Base-by-base conservation (phyloP, 1,139 yeast species). In the Taphrina wiesneri region DNA sequence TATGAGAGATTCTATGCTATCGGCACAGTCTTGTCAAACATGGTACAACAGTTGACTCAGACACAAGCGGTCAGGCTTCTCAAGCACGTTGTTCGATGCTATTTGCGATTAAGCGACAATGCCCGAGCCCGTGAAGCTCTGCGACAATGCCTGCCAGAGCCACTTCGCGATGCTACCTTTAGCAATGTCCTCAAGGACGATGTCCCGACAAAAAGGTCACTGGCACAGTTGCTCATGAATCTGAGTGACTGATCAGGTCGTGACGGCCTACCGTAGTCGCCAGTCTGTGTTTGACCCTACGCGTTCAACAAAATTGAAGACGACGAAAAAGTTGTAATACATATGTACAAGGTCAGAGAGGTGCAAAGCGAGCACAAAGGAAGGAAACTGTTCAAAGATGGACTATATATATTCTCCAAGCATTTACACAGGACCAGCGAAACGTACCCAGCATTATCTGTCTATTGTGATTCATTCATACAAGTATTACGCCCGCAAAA, bases 1-100 rank as follows among this genome's bases (percentile, higher is more conserved):
- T 90, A 87, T 75, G 98, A 93, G 76, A 82, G 99, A 72, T 93
- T 93, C 75, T 91, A 88, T 70, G 96, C 99, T 1, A 97, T 93
- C 36, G 90, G 96, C 0, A 86, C 89, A 54, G 99, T 93, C 0
- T 81, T 93, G 69, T 84, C 90, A 41, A 85, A 86, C 70, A 95
- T 93, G 96, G 93, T 93, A 59, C 90, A 88, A 59, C 97, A 92
- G 75, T 79, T 93, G 69, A 84, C 84, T 2, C 82, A 82, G 52
- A 82, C 84, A 63, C 85, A 83, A 70, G 89, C 96, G 0, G 90
- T 93, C 1, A 83, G 99, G 71, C 80, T 93, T 66, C 81, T 93
- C 70, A 92, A 93, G 75, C 99, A 93, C 75, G 96, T 93, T 54
- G 96, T 93, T 26, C 83, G 97, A 74, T 93, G 99, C 76, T 93